Percentiles rank a stretch among this genome's conserved stretches.
These are phyloP conservation scores for Camellia lanceoleosa DNA, from an alignment of 148 eudicot genomes.

Conservation along the genomic window DNA sequence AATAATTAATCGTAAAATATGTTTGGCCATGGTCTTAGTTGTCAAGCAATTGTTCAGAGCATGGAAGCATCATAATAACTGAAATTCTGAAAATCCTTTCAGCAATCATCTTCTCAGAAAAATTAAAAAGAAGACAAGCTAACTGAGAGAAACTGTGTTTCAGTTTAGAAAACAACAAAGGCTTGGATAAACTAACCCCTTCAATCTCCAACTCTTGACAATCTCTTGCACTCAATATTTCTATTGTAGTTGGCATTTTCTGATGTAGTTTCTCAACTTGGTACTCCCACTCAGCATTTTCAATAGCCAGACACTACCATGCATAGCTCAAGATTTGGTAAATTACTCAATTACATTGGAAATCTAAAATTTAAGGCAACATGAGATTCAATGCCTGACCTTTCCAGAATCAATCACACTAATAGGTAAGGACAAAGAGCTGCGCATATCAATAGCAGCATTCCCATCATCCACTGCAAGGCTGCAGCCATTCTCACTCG, in stretches of 20 bases:
- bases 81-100: background rate
- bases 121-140: background rate
- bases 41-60: background rate
- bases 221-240: slow-evolving; percentile 38
- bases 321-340: slow-evolving; percentile 2
- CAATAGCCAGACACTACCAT: slow-evolving; percentile 48
- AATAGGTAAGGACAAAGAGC: slow-evolving; percentile 51
- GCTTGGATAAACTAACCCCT: slow-evolving; percentile 45
- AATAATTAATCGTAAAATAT: background rate
- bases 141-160: background rate
- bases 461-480: slow-evolving; percentile 25
- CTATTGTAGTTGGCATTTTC: slow-evolving; percentile 52
- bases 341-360: background rate
- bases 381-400: slow-evolving; percentile 38
- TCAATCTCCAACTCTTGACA: slow-evolving; percentile 51
- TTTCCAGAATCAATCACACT: slow-evolving; percentile 53
- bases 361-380: background rate
- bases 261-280: slow-evolving; percentile 34
- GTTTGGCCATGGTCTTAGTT: background rate
- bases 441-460: slow-evolving; percentile 34
- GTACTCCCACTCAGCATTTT: slow-evolving; percentile 45
- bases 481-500: slow-evolving; percentile 40
- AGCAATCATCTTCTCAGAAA: too few species aligned
- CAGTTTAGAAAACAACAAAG: background rate
- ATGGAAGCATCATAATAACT: background rate